Percentiles rank a stretch among this genome's conserved stretches.
These are phyloP conservation scores for Theobroma cacao DNA, from an alignment of 345 rosid species.

Conservation along the genomic window DNA sequence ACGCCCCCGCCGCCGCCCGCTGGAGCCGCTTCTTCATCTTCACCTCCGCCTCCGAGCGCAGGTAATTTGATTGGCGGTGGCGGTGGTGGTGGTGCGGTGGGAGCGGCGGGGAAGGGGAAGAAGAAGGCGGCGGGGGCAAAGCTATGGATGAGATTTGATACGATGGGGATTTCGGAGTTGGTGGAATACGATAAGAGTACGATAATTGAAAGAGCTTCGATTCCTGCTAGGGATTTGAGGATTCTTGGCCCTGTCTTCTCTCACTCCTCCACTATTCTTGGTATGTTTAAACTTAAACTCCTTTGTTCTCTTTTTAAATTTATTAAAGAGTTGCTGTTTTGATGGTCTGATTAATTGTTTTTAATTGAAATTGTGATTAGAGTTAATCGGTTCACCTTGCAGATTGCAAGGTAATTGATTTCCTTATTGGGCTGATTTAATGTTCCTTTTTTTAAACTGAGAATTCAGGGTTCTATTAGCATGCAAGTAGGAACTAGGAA, in stretches of 20 bases:
- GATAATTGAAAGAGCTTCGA: constrained; percentile 65
- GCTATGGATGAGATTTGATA: constrained; percentile 90
- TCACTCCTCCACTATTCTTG: constrained; percentile 82
- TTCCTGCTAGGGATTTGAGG: constrained; percentile 93
- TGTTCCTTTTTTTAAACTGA: not conserved
- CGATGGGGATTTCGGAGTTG: constrained; percentile 70
- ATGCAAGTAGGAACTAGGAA: constrained; percentile 3
- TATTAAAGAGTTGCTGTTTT: not conserved
- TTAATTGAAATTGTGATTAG: not conserved
- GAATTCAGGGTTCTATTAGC: not conserved
- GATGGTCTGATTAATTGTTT: not conserved
- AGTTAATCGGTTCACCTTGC: not conserved
- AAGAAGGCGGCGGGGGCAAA: constrained; percentile 88
- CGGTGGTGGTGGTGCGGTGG: constrained; percentile 16
- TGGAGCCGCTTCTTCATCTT: constrained; percentile 9
- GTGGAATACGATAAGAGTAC: constrained; percentile 82
- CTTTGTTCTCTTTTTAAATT: not conserved
- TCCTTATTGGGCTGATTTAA: not conserved
- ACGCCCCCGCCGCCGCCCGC: not conserved
- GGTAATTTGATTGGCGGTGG: constrained; percentile 21
- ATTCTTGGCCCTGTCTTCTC: constrained; percentile 93
- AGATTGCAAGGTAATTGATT: not conserved
- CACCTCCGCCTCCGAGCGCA: constrained; percentile 27
- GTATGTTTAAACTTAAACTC: constrained; percentile 19
- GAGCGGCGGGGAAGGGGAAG: constrained; percentile 53